A percentile compares a stretch with the other conserved stretches of the same genome.
Conservation (phyloP, 2,329 filamentous ascomycete species). For the Claviceps pazoutovae region DNA sequence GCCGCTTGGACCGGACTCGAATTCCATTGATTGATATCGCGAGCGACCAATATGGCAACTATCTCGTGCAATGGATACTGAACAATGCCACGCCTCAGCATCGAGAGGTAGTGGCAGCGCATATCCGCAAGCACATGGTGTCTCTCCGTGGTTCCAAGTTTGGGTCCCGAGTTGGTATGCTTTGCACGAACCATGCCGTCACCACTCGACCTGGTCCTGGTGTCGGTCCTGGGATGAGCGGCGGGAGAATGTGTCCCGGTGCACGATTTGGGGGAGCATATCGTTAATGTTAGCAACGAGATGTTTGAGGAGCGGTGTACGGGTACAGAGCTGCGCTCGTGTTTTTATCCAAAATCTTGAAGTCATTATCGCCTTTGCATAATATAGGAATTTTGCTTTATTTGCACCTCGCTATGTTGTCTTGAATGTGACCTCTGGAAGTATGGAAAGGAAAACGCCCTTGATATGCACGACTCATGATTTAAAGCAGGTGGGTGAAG, state of each 20-base stretch:
- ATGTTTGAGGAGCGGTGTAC: neutral
- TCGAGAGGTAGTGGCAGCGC: slow-evolving; percentile 80
- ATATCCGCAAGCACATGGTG: slow-evolving; percentile 99
- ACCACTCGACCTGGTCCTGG: slow-evolving; percentile 81
- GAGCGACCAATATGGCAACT: slow-evolving; percentile 97
- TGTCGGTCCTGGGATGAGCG: slow-evolving; percentile 48
- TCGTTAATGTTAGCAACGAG: slow-evolving; percentile 30
- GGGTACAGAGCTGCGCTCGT: neutral
- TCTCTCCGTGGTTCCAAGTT: slow-evolving; percentile 97
- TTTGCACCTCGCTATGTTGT: slow-evolving; percentile 1
- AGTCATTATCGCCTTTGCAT: slow-evolving; percentile 9
- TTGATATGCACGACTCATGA: neutral
- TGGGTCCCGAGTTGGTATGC: slow-evolving; percentile 94
- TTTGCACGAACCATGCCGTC: slow-evolving; percentile 89
- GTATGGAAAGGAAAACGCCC: neutral
- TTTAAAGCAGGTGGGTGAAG: neutral
- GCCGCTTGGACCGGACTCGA: slow-evolving; percentile 75
- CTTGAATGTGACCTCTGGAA: neutral
- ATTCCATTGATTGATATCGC: slow-evolving; percentile 97
- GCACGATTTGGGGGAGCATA: slow-evolving; percentile 45
- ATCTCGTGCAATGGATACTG: slow-evolving; percentile 93
- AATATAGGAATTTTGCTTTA: slow-evolving; percentile 10
- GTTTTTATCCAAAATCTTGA: slow-evolving; percentile 6
- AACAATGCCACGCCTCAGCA: slow-evolving; percentile 78
- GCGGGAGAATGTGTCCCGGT: slow-evolving; percentile 39